Conservation (phyloP, 2,329 filamentous ascomycete species). For the Parastagonospora nodorum region DNA sequence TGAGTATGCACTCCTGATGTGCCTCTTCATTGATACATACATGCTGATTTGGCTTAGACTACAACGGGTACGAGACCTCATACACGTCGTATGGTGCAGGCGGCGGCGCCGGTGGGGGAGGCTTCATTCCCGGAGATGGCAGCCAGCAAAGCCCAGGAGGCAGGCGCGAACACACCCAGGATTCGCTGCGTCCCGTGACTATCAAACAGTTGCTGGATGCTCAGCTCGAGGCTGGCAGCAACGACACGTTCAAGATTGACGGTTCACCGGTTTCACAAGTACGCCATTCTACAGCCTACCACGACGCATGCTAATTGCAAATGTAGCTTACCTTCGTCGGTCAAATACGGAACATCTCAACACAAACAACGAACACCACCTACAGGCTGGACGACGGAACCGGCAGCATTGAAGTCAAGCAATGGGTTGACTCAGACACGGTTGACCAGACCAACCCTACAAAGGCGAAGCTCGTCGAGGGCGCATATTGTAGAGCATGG, state of each 20-base stretch:
- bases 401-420: slow-evolving; percentile 86
- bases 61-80: slow-evolving; percentile 50
- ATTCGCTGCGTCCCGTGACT: slow-evolving; percentile 89
- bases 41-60: slow-evolving; percentile 23
- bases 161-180: slow-evolving; percentile 67
- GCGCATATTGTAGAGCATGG: slow-evolving; percentile 83
- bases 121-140: slow-evolving; percentile 62
- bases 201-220: slow-evolving; percentile 93
- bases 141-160: slow-evolving; percentile 51
- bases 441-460: slow-evolving; percentile 51
- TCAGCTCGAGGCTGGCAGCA: slow-evolving; percentile 61
- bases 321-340: slow-evolving; percentile 80
- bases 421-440: slow-evolving; percentile 73
- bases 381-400: slow-evolving; percentile 97
- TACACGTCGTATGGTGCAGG: slow-evolving; percentile 63
- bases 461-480: slow-evolving; percentile 66
- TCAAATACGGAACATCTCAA: slow-evolving; percentile 84
- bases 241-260: slow-evolving; percentile 78
- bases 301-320: background rate
- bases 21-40: background rate
- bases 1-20: slow-evolving; percentile 19
- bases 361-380: slow-evolving; percentile 88
- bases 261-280: slow-evolving; percentile 69
- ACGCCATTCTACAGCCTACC: slow-evolving; percentile 9
- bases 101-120: slow-evolving; percentile 61